Evolutionary conservation across 345 rosid genomes (phyloP), one percentile per base, ranked within the genome.

Genomic region (Nasturtium officinale): DNA sequence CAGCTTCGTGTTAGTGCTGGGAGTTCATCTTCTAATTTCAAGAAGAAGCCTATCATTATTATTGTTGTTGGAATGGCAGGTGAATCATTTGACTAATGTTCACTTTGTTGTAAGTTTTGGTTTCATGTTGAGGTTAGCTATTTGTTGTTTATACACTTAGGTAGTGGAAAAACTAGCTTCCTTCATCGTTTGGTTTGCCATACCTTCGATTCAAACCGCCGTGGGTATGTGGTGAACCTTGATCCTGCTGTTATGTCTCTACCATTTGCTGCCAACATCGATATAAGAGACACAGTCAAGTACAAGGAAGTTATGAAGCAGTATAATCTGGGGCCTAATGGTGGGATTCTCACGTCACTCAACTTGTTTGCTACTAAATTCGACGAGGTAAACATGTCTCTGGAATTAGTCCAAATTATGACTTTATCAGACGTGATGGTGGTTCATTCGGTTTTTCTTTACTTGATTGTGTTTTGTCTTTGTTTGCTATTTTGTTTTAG

Each of bases 21-120:
- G 13, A 69, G 72, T 45, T 78, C 91, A 21, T 82, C 87, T 5
- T 23, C 72, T 5, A 77, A 68, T 50, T 87, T 90, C 82, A 85
- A 77, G 82, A 88, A 76, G 80, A 90, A 88, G 81, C 96, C 96
- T 13, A 63, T 87, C 48, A 78, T 88, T 61, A 79, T 90, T 3
- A 83, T 90, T 74, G 90, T 90, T 72, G 85, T 90, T 3, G 96
- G 96, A 67, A 90, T 90, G 96, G 94, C 96, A 65, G 96, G 94
- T 88, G 64, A 57, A 62, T 55, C 20, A 7, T 43, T 12, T 33
- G 9, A 25, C 56, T 40, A 0, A 40, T 52, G 47, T 71, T 28
- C 57, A 25, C 29, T n/a, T 4, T 73, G 45, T 38, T 51, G 18
- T 3, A 30, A 42, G 21, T 35, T 65, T 17, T 57, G 46, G 60